A percentile compares a stretch with the other conserved stretches of the same genome.
Conservation (phyloP, 75 land plant species). For the Cryptomeria japonica region DNA sequence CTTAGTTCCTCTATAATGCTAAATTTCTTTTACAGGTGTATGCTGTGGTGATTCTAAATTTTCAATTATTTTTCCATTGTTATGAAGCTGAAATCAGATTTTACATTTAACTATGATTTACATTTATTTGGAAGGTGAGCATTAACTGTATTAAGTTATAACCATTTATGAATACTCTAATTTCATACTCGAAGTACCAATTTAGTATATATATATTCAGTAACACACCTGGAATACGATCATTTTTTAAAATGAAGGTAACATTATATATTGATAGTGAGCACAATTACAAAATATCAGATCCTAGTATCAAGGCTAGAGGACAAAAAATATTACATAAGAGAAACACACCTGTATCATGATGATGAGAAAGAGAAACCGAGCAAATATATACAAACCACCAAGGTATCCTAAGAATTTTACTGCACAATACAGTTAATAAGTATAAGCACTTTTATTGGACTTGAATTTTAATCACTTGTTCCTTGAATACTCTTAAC, state of each 20-base stretch:
- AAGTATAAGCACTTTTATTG: background rate
- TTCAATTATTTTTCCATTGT: background rate
- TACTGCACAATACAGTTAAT: background rate
- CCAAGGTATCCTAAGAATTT: slow-evolving; percentile 10
- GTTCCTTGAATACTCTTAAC: background rate
- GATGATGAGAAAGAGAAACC: slow-evolving; percentile 7
- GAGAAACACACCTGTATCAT: slow-evolving; percentile 5
- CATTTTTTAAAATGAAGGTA: too few relatives aligned
- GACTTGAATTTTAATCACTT: background rate
- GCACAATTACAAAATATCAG: too few relatives aligned
- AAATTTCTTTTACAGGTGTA: background rate
- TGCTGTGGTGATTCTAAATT: background rate
- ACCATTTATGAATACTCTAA: background rate
- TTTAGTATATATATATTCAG: background rate
- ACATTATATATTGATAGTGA: too few relatives aligned
- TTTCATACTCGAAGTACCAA: background rate
- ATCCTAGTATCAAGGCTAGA: too few relatives aligned
- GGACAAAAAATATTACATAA: too few relatives aligned
- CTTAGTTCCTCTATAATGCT: background rate
- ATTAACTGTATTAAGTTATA: background rate
- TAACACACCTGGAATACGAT: slow-evolving; percentile 5
- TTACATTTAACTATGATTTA: background rate
- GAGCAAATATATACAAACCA: slow-evolving; percentile 6
- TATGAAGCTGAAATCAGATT: background rate
- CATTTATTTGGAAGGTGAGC: background rate